phyloP scores from a whole-genome alignment of 73 alveolate genomes.

The Paramecium octaurelia region DNA sequence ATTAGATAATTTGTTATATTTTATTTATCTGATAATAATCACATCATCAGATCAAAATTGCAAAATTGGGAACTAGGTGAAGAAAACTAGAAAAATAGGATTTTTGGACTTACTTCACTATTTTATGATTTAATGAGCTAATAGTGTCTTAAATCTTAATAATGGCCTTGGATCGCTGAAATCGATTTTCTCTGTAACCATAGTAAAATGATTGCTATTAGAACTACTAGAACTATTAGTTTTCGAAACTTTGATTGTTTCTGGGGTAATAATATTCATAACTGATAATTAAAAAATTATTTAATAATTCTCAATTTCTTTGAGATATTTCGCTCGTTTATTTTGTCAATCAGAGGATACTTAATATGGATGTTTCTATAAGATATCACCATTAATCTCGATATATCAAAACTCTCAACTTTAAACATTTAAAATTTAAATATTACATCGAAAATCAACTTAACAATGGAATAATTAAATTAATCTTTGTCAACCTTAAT shows the following conservation, averaged over 20 bases:
- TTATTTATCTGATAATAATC: conserved; percentile 21
- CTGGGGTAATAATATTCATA: neutral
- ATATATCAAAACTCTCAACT: neutral
- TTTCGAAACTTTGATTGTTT: neutral
- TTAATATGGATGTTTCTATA: neutral
- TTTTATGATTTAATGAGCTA: neutral
- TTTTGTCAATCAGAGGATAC: neutral
- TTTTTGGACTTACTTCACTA: neutral
- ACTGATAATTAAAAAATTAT: neutral
- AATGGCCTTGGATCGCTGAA: neutral
- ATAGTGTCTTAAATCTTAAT: neutral
- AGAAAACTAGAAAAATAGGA: neutral
- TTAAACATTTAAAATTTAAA: neutral
- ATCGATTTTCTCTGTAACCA: neutral
- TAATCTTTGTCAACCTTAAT: neutral
- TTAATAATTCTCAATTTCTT: neutral
- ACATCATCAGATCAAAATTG: conserved; percentile 31
- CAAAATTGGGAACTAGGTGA: neutral
- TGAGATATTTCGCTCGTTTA: neutral
- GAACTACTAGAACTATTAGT: neutral
- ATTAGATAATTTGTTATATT: neutral
- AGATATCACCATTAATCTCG: neutral
- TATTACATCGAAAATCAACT: too few relatives aligned
- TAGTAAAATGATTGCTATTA: neutral
- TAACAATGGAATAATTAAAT: neutral